Evolutionary conservation across 441 rosid genomes (phyloP).

Genomic region (Bocquillonia castaneifolia): DNA sequence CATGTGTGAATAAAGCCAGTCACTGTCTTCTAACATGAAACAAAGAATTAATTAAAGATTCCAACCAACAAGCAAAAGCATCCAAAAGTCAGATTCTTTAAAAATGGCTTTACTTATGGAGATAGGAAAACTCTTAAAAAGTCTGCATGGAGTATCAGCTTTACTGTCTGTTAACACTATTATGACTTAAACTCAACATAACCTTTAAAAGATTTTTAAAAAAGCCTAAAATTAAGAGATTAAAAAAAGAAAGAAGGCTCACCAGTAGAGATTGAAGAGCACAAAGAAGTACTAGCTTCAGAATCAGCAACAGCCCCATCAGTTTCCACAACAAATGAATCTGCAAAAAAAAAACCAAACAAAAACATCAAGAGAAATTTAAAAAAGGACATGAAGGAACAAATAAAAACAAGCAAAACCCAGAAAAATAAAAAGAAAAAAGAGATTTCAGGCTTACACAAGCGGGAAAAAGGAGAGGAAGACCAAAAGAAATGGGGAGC

Average conservation of each 20-base stretch:
- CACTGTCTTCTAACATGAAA: neutral
- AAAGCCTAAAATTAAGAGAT: neutral
- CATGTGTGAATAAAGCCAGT: neutral
- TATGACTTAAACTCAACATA: neutral
- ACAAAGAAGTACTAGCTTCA: slow-evolving; percentile 34
- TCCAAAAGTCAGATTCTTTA: neutral
- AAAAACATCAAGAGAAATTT: neutral
- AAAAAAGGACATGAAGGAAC: neutral
- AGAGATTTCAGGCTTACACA: slow-evolving; percentile 36
- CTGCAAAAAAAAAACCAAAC: slow-evolving; percentile 31
- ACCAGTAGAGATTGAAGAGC: slow-evolving; percentile 61
- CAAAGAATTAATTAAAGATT: neutral
- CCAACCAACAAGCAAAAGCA: neutral
- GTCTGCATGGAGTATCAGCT: neutral
- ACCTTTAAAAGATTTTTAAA: neutral
- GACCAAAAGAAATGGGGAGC: slow-evolving; percentile 46
- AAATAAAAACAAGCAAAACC: neutral
- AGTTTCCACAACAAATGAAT: slow-evolving; percentile 42
- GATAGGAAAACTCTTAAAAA: neutral
- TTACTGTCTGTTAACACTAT: slow-evolving; percentile 7
- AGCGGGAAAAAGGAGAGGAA: slow-evolving; percentile 40
- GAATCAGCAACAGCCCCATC: slow-evolving; percentile 30
- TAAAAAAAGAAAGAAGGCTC: slow-evolving; percentile 13
- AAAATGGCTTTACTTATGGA: neutral
- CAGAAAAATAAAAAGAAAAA: slow-evolving; percentile 4